Base-by-base conservation (phyloP, 2,329 filamentous ascomycete genomes). In the Neurospora sp. region DNA sequence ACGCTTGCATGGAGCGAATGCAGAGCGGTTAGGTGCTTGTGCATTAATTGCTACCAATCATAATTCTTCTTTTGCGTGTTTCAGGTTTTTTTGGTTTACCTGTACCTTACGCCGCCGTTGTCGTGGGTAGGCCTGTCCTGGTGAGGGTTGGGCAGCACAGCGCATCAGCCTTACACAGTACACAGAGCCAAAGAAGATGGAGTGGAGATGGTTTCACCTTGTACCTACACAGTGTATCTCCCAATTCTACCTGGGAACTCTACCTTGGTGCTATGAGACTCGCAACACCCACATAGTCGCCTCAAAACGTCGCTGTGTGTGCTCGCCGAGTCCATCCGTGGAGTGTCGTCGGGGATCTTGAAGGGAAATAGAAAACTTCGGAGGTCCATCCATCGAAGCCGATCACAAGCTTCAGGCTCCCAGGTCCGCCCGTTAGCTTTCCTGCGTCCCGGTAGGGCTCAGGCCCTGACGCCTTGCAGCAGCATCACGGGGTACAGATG, bases 11-110 rank as follows among this genome's bases (percentile, higher is more conserved):
- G 70, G 72, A 70, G 70, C 76, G 72, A 74, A 77, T 78, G 77
- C 77, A 78, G 74, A 75, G 77, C 77, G 77, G 77, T 76, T 78
- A 78, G 75, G 75, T 78, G 75, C 76, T 76, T 75, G 71, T 75
- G 74, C 75, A 69, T 75, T 75, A 71, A 70, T 70, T 69, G 67
- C 71, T 69, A 66, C 77, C 77, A 78, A 78, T 77, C 74, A 71
- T 28, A 70, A 37, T 37, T 36, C 39, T 23, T 46, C 69, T 69
- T 67, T 69, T 67, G n/a, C 57, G 66, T 71, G 76, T 78, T 77
- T 78, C 76, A 77, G 73, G 74, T 74, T 70, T 71, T 72, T 66
- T 66, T 73, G 69, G 67, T 36, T 36, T 33, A 17, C 52, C 28
- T 62, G 52, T 62, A 62, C 52, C 52, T 33, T 17, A 62, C 52